Evolutionary conservation across 106 monocot genomes (phyloP).

Genomic region (Dioscorea dumetorum): DNA sequence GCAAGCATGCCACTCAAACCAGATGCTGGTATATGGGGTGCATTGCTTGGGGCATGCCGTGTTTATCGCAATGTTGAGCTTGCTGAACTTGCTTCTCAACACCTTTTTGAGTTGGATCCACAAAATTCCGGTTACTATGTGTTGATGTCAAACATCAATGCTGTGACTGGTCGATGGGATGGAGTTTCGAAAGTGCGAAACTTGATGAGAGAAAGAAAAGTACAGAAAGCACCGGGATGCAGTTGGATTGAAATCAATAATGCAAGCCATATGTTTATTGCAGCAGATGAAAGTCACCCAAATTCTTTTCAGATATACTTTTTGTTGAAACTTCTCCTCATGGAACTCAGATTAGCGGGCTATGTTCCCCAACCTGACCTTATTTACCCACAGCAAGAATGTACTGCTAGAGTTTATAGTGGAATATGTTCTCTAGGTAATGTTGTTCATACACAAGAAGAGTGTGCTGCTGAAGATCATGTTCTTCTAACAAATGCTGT

Average conservation of each 20-base stretch:
- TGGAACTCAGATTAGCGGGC: conserved; percentile 64
- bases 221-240: conserved; percentile 69
- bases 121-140: conserved; percentile 91
- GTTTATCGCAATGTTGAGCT: conserved; percentile 54
- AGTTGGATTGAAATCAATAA: conserved; percentile 79
- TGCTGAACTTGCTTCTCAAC: conserved; percentile 68
- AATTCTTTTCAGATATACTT: conserved; percentile 41
- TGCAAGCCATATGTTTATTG: conserved; percentile 51
- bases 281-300: conserved; percentile 48
- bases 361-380: conserved; percentile 54
- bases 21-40: conserved; percentile 90
- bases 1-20: conserved; percentile 51
- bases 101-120: conserved; percentile 76
- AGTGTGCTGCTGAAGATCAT: too few relatives aligned
- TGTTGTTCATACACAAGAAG: too few relatives aligned
- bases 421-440: too few relatives aligned
- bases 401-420: too few relatives aligned
- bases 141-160: conserved; percentile 77
- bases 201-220: conserved; percentile 73
- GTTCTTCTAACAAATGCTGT: too few relatives aligned
- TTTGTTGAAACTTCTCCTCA: conserved; percentile 36
- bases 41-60: conserved; percentile 75
- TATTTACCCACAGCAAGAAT: conserved; percentile 4
- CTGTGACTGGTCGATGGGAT: conserved; percentile 60
- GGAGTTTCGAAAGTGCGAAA: conserved; percentile 54